Evolutionary conservation across 2,329 filamentous ascomycete genomes (phyloP), one percentile per base, ranked within the genome.

Genomic region (Colletotrichum sp.): DNA sequence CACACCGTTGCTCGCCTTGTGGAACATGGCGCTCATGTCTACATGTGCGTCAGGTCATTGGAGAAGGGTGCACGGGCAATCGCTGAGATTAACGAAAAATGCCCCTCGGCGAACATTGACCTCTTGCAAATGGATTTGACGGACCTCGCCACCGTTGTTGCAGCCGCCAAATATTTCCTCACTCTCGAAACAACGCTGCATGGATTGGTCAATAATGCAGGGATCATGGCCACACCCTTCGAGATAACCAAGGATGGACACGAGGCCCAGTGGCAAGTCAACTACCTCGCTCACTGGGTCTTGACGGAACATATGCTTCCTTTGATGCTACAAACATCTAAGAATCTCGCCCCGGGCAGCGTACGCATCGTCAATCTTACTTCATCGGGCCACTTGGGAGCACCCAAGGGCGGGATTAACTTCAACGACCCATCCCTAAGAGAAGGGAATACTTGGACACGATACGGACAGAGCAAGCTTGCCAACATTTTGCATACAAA

Each of bases 391-490:
- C 79, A 81, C 18, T 60, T 59, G 8, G 68, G 78, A 36, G 34
- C 77, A 28, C 78, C 79, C 2, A 68, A 77, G 9, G 36, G 28
- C 10, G 79, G 78, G 6, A 80, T 80, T 36, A 71, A 66, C 6
- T 81, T 81, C 18, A 68, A 78, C 18, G 77, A 81, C 21, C 66
- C 74, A 1, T 34, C 59, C 2, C 57, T 79, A 5, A 66, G 75
- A 18, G 72, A 73, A 4, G 74, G 69, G 21, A 57, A 36, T 4
- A 30, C 76, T 12, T 75, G 75, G 73, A 39, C 34, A 36, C 83
- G 87, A 21, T 90, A 90, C 76, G 86, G 84, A 0, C 86, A 88
- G 76, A 85, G 83, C 52, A 90, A 90, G 77, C 80, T 90, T 2
- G 89, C 89, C 1, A 88, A 89, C 76, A 78, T 89, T 6, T 80